phyloP scores from a whole-genome alignment of 2,329 filamentous ascomycete species.

The Dactylonectria macrodidyma region DNA sequence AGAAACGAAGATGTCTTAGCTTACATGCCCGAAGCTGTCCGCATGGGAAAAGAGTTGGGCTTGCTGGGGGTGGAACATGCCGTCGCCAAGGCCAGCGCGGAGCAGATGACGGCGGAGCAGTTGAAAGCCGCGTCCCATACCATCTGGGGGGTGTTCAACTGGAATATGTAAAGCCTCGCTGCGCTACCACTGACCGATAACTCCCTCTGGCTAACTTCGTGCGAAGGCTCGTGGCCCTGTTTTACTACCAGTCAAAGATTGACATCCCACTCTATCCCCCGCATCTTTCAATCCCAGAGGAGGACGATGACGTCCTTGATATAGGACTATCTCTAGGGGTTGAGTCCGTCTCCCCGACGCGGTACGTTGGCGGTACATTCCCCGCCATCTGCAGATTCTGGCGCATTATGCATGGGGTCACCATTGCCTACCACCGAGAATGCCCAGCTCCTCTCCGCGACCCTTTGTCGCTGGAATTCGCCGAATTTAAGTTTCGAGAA shows the following conservation, averaged over 20 bases:
- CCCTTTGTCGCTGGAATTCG: slow-evolving; percentile 43
- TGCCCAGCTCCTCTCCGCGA: slow-evolving; percentile 10
- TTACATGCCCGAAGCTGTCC: neutral
- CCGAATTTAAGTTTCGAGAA: slow-evolving; percentile 57
- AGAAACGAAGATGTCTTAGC: neutral
- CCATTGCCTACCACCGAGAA: slow-evolving; percentile 46
- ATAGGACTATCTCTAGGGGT: neutral
- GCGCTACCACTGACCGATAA: neutral
- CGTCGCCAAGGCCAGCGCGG: neutral
- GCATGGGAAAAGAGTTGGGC: slow-evolving; percentile 8
- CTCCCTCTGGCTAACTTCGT: slow-evolving; percentile 1
- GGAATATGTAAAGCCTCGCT: slow-evolving; percentile 13
- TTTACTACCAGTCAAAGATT: slow-evolving; percentile 15
- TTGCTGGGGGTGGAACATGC: neutral
- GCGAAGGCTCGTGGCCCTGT: slow-evolving; percentile 16
- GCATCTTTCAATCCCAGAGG: neutral
- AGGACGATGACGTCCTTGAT: neutral
- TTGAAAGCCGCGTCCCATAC: slow-evolving; percentile 13
- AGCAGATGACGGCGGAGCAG: neutral
- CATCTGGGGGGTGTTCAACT: slow-evolving; percentile 23
- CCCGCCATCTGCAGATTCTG: slow-evolving; percentile 47
- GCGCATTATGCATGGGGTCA: slow-evolving; percentile 54
- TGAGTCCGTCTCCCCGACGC: neutral
- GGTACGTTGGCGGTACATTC: slow-evolving; percentile 1
- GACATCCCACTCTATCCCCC: neutral